Evolutionary conservation across 1,284 basidiomycete genomes (phyloP), one percentile per base, ranked within the genome.

Genomic region (Trametes versicolor): DNA sequence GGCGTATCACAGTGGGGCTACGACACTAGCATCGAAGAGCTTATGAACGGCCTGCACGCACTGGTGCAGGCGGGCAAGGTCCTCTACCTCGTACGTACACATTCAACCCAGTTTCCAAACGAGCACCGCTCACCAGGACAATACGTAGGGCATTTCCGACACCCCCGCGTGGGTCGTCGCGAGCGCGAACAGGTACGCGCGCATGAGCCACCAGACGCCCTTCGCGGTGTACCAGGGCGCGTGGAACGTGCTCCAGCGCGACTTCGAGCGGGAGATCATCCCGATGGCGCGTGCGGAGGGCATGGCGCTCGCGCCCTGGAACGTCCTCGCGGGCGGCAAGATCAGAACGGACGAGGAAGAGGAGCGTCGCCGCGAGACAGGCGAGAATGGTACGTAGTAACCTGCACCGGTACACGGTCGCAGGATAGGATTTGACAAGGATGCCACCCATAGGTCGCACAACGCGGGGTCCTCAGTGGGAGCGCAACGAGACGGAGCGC

Each of bases 261-360:
- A n/a, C n/a, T n/a, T n/a, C n/a, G n/a, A n/a, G n/a, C n/a, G n/a
- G n/a, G n/a, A n/a, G n/a, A n/a, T n/a, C n/a, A n/a, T n/a, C n/a
- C n/a, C n/a, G n/a, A n/a, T n/a, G n/a, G n/a, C n/a, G n/a, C n/a
- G n/a, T n/a, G n/a, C n/a, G n/a, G n/a, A n/a, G n/a, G n/a, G n/a
- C n/a, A n/a, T n/a, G n/a, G n/a, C n/a, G n/a, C n/a, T n/a, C n/a
- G n/a, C n/a, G n/a, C n/a, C n/a, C n/a, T n/a, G n/a, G n/a, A n/a
- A n/a, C n/a, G n/a, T n/a, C n/a, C n/a, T n/a, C n/a, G 47, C 47
- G 5, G 47, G 47, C 12, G 47, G 83, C 0, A 80, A 81, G 23
- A 74, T 87, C 58, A 77, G 81, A 34, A 79, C 79, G 0, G 82
- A 84, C 62, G 81, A 72, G 7, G 81, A 83, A 66, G 82, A 82